These are phyloP conservation scores for Suhomyces emberorum DNA, from an alignment of 805 yeast species.

Conservation along the genomic window DNA sequence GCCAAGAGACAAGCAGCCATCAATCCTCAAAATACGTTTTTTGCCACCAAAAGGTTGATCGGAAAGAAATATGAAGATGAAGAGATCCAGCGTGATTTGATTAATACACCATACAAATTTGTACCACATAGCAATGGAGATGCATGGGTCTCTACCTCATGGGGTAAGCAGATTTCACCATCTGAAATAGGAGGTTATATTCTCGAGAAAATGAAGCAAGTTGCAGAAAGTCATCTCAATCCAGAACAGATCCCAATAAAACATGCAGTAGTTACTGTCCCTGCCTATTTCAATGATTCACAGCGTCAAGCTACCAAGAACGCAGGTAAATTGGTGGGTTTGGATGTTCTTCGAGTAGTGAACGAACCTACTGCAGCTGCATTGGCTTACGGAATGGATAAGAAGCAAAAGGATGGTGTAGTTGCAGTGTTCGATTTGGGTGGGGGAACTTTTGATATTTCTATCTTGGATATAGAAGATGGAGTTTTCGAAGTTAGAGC, in stretches of 20 bases:
- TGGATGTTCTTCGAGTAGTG: constrained; percentile 70
- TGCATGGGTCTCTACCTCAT: constrained; percentile 56
- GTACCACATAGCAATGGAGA: constrained; percentile 60
- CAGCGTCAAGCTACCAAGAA: constrained; percentile 83
- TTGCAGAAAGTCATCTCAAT: constrained; percentile 52
- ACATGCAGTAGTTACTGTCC: constrained; percentile 81
- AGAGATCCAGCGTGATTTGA: constrained; percentile 67
- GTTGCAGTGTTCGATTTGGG: constrained; percentile 72
- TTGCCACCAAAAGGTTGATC: constrained; percentile 77
- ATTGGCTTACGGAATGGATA: constrained; percentile 72
- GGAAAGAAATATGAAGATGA: constrained; percentile 68
- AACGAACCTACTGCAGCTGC: constrained; percentile 90
- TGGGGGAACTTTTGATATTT: constrained; percentile 84
- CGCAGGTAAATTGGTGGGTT: constrained; percentile 74
- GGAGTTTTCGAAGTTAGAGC: constrained; percentile 81
- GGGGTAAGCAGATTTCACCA: constrained; percentile 53
- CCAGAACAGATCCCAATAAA: constrained; percentile 33
- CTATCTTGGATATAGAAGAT: constrained; percentile 72
- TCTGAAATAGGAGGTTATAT: constrained; percentile 69
- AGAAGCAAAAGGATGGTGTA: constrained; percentile 47
- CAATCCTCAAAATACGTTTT: constrained; percentile 74
- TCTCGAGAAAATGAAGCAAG: constrained; percentile 59
- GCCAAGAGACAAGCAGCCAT: constrained; percentile 78
- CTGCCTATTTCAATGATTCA: constrained; percentile 79
- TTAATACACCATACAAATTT: constrained; percentile 61